Percentiles rank a stretch among this genome's conserved stretches.
phyloP scores from a whole-genome alignment of 208 protist species.

The Lotmaria passim region DNA sequence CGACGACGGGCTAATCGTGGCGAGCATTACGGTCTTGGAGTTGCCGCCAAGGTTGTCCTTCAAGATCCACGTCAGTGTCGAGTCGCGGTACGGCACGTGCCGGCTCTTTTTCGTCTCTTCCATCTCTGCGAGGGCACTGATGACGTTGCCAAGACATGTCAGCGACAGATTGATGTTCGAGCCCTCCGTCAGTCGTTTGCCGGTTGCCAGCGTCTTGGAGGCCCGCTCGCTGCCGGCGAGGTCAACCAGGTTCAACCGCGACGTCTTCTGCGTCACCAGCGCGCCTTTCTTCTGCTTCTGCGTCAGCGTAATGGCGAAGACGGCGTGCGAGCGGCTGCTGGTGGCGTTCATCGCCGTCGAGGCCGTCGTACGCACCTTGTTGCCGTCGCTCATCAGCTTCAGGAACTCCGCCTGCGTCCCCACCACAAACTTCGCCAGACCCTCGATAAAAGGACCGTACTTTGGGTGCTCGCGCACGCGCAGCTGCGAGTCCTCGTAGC shows the following conservation, averaged over 20 bases:
- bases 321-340: constrained; percentile 88
- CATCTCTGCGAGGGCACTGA: constrained; percentile 77
- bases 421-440: constrained; percentile 78
- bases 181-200: constrained; percentile 85
- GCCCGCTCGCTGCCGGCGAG: constrained; percentile 85
- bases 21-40: constrained; percentile 75
- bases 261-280: constrained; percentile 59
- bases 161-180: constrained; percentile 92
- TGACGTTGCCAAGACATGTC: constrained; percentile 79
- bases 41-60: constrained; percentile 69
- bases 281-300: constrained; percentile 53
- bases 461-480: constrained; percentile 83
- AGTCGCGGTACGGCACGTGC: constrained; percentile 91
- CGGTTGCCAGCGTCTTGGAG: constrained; percentile 85
- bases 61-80: constrained; percentile 93
- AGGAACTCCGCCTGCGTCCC: constrained; percentile 64
- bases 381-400: constrained; percentile 85
- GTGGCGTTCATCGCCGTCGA: constrained; percentile 93
- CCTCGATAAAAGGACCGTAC: constrained; percentile 81
- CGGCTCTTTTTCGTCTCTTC: constrained; percentile 38
- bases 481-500: constrained; percentile 69
- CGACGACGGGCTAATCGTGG: constrained; percentile 70
- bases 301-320: constrained; percentile 89
- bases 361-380: constrained; percentile 83
- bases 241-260: constrained; percentile 79